Evolutionary conservation across 2,329 filamentous ascomycete genomes (phyloP), one percentile per base, ranked within the genome.

Genomic region (Diplocarpon rosae): DNA sequence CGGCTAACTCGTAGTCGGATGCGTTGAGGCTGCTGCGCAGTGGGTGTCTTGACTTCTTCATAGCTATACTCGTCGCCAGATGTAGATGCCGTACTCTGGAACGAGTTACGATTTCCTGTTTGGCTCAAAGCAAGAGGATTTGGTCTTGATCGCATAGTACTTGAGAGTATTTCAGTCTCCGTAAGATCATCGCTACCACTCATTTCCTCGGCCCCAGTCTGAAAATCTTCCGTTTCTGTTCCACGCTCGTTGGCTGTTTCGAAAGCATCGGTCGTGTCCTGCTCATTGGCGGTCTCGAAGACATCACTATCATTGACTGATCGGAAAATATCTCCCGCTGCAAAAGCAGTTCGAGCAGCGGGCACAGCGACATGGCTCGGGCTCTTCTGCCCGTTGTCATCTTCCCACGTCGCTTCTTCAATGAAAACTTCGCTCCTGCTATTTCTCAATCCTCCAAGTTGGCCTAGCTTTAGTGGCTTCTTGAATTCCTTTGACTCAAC

Each of bases 201-300:
- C 42, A 79, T 65, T 16, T 86, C 84, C 56, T 96, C 92, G 13
- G 80, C 77, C n/a, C 85, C 88, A 3, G 90, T 95, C 62, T 94
- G 85, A 76, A 96, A 96, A 51, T 87, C 87, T 55, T 96, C 90
- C 10, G 88, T 94, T 65, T 94, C 89, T 0, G 87, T 95, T 11
- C 71, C 76, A 24, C 79, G 78, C 39, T 95, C 90, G 57, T 93
- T 85, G 17, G 80, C 80, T 35, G 80, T 84, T 60, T 84, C 79
- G 49, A 84, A 84, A 16, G 54, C 76, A 50, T 82, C 78, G 52
- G 72, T 78, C 1, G 75, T 77, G 59, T 95, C 88, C 49, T 86
- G 77, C 59, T 95, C 88, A 48, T 86, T 86, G 31, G 85, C 84
- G 5, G 85, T 90, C 47, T 92, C 85, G 54, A 89, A 90, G 1